A percentile compares a stretch with the other conserved stretches of the same genome.
These are phyloP conservation scores for Exsudoporus frostii DNA, from an alignment of 768 basidiomycete genomes.

Conservation along the genomic window DNA sequence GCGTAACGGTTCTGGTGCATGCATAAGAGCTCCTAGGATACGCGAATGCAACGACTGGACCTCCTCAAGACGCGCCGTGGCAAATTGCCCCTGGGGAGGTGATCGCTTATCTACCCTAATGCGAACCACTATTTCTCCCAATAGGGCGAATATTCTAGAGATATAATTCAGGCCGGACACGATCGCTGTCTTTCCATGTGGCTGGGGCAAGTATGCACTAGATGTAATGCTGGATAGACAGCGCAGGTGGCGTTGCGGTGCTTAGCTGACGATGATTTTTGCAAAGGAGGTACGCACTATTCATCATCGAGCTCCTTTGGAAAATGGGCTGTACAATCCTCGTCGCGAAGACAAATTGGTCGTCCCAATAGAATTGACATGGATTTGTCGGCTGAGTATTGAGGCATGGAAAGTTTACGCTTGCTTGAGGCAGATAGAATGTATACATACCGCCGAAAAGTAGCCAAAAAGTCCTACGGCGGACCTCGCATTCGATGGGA, in stretches of 20 bases:
- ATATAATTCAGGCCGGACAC: constrained; percentile 86
- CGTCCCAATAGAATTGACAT: constrained; percentile 83
- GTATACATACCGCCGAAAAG: constrained; percentile 72
- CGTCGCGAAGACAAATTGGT: constrained; percentile 83
- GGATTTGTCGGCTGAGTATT: constrained; percentile 73
- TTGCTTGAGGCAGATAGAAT: neutral
- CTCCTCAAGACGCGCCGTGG: constrained; percentile 80
- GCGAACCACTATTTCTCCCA: constrained; percentile 84
- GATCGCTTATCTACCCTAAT: constrained; percentile 86
- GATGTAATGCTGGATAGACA: constrained; percentile 65
- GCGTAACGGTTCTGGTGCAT: constrained; percentile 72
- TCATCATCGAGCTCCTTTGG: constrained; percentile 88
- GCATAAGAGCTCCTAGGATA: constrained; percentile 69
- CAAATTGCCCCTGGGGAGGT: constrained; percentile 81
- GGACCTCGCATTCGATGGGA: constrained; percentile 83
- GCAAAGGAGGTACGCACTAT: constrained; percentile 55
- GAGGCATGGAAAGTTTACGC: neutral
- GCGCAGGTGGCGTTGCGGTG: constrained; percentile 16
- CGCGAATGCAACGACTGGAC: constrained; percentile 76
- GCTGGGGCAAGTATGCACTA: constrained; percentile 79
- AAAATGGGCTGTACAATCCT: constrained; percentile 87
- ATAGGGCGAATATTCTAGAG: constrained; percentile 79
- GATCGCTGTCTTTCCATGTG: constrained; percentile 80
- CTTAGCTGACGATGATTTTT: constrained; percentile 26
- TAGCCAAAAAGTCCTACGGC: constrained; percentile 87